Evolutionary conservation across 108 stramenopile genomes (phyloP), one percentile per base, ranked within the genome.

Genomic region (Fistulifera pelliculosa): DNA sequence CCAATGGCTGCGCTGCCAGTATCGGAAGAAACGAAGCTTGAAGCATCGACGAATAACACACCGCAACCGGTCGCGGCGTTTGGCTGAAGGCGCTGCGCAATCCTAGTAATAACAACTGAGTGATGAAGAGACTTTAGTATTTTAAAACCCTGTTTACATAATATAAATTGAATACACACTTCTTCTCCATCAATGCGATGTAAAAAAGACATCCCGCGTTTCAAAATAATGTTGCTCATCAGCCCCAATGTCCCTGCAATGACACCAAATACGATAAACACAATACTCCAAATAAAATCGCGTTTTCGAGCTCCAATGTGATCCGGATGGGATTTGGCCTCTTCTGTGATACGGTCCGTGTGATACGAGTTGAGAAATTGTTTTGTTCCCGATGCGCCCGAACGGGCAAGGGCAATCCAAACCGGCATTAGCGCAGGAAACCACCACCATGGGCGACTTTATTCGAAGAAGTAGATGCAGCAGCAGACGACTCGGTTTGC

Each of bases 181-280:
- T n/a, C n/a, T n/a, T n/a, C n/a, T n/a, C n/a, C n/a, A n/a, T 35
- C 8, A 35, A 8, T 35, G 31, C 31, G 31, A 8, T 8, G 31
- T 6, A 8, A 35, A 35, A 35, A 35, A 35, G 31, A 35, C 8
- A 35, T 35, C 31, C 31, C 31, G 31, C 31, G 31, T 35, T 8
- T 35, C 31, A 35, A 35, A 35, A 35, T 8, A 35, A 90, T 53
- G 64, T 90, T 90, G 47, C 69, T 74, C 10, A 64, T 21, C 8
- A 90, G 41, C 31, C 88, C 88, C 16, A 74, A 84, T 0, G 81
- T 59, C 13, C 66, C 60, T 1, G 81, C 77, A 44, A 86, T 55
- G 6, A 65, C 18, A 28, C 88, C 88, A 75, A 90, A 86, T 3
- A 73, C 14, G 16, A 90, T 59, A 49, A 90, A 85, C 41, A 90